Base-by-base conservation (phyloP, 2,329 filamentous ascomycete species). In the Aureobasidium sp. region DNA sequence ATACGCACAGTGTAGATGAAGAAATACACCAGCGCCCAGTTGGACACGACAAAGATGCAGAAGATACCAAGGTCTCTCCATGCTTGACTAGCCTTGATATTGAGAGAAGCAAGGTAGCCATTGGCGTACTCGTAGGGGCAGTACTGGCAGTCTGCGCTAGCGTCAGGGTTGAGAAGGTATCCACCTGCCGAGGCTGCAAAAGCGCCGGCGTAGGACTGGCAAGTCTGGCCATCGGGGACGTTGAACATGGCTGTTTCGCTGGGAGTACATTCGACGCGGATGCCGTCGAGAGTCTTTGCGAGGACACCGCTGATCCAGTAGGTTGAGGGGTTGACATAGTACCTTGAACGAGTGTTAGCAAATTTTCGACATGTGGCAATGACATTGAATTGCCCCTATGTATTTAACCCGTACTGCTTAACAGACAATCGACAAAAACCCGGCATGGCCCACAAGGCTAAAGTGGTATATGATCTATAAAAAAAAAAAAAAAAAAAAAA, bases 21-120 rank as follows among this genome's bases (percentile, higher is more conserved):
- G 74, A 90, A 89, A 61, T 72, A 71, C 0, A 90, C 87, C 60
- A 91, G 73, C 44, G 81, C 75, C 85, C 85, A 90, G 69, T 90
- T 91, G 56, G 83, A 86, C 15, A 88, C 75, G 58, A 83, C 84
- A 71, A 90, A 91, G 1, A 83, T 84, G 9, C 89, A 67, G 76
- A 91, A 89, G 64, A 91, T 86, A 8, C 87, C 88, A 67, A 90
- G 88, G 71, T 87, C 79, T 47, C 83, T 76, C 88, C 88, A 91
- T 75, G 90, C 90, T 60, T 91, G 80, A 22, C 70, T 72, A 0
- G 76, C 73, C 5, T 76, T 70, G 59, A 85, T 79, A 66, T 85
- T 84, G 37, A 86, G 68, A 0, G 81, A 84, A 2, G 76, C 66
- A 68, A 91, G 79, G 68, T 89, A 93, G 68, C 91, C 81, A 42